phyloP scores from a whole-genome alignment of 2,329 filamentous ascomycete species.

The Grosmannia serpens region DNA sequence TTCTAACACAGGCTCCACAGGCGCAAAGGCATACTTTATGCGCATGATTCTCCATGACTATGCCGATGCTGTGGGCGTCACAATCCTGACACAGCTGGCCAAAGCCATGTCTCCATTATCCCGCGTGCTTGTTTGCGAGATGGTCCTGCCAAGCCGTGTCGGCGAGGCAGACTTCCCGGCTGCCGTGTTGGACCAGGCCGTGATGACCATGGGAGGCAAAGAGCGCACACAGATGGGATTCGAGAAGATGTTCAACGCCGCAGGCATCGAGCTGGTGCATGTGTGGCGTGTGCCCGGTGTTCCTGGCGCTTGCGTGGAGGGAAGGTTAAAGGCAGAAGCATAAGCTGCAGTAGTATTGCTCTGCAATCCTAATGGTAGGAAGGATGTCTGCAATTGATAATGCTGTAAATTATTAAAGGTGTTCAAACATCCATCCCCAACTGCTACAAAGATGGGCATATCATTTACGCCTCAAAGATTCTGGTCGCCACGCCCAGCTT shows the following conservation, averaged over 20 bases:
- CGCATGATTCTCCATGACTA: constrained; percentile 24
- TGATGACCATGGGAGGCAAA: constrained; percentile 24
- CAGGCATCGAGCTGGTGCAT: constrained; percentile 19
- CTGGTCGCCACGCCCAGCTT: not conserved
- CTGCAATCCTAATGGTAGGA: too few species aligned
- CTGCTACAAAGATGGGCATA: not conserved
- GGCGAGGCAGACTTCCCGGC: constrained; percentile 19
- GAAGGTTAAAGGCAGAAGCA: constrained; percentile 8
- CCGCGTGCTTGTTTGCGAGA: constrained; percentile 21
- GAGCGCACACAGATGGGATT: constrained; percentile 20
- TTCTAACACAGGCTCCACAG: constrained; percentile 8
- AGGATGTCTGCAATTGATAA: too few species aligned
- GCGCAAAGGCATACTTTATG: constrained; percentile 24
- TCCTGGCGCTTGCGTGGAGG: constrained; percentile 12
- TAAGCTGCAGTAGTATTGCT: too few species aligned
- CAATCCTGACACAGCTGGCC: constrained; percentile 18
- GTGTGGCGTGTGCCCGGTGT: constrained; percentile 11
- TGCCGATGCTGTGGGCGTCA: constrained; percentile 16
- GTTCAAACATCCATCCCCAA: too few species aligned
- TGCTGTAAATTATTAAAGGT: too few species aligned
- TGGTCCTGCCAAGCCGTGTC: constrained; percentile 19
- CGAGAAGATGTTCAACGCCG: constrained; percentile 17
- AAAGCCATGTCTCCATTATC: constrained; percentile 15
- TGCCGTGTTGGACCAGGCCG: constrained; percentile 20
- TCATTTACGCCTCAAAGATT: not conserved